These are phyloP conservation scores for Wilcoxina mikolae DNA, from an alignment of 495 filamentous ascomycete genomes.

Conservation along the genomic window DNA sequence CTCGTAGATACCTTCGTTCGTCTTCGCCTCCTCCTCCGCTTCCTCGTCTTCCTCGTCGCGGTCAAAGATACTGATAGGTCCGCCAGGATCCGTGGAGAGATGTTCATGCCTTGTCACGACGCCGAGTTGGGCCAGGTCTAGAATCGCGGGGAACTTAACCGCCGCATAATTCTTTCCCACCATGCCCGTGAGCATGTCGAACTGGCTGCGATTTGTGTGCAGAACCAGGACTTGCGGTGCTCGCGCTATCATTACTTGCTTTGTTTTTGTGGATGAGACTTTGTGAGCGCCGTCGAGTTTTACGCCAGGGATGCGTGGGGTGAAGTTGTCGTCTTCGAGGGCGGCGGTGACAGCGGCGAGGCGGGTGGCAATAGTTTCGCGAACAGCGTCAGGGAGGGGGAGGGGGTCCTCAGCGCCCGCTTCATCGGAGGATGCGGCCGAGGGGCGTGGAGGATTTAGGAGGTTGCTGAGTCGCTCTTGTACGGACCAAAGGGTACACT, in stretches of 20 bases:
- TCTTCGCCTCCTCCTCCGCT: conserved; percentile 48
- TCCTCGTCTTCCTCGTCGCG: conserved; percentile 14
- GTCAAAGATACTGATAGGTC: conserved; percentile 36
- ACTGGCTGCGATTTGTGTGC: conserved; percentile 83
- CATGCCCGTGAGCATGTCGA: conserved; percentile 62
- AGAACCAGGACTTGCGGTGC: conserved; percentile 63
- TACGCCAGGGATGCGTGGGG: conserved; percentile 55
- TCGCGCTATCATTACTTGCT: conserved; percentile 71
- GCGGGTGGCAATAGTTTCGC: conserved; percentile 31
- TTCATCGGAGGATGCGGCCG: neutral
- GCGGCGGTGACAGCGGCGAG: conserved; percentile 51
- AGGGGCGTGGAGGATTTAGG: conserved; percentile 15
- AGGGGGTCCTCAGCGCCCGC: neutral
- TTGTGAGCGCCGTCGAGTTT: conserved; percentile 55
- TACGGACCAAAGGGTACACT: conserved; percentile 59
- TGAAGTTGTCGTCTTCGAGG: conserved; percentile 63
- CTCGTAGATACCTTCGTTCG: conserved; percentile 53
- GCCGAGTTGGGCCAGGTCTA: conserved; percentile 62
- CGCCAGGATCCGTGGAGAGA: conserved; percentile 2
- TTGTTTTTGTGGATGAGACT: conserved; percentile 63
- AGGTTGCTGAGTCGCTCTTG: conserved; percentile 31
- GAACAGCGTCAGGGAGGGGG: conserved; percentile 16
- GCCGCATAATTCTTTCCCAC: conserved; percentile 69
- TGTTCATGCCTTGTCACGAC: conserved; percentile 23
- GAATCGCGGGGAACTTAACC: conserved; percentile 54